phyloP scores from a whole-genome alignment of 2,329 filamentous ascomycete species.

The Rasamsonia emersonii region DNA sequence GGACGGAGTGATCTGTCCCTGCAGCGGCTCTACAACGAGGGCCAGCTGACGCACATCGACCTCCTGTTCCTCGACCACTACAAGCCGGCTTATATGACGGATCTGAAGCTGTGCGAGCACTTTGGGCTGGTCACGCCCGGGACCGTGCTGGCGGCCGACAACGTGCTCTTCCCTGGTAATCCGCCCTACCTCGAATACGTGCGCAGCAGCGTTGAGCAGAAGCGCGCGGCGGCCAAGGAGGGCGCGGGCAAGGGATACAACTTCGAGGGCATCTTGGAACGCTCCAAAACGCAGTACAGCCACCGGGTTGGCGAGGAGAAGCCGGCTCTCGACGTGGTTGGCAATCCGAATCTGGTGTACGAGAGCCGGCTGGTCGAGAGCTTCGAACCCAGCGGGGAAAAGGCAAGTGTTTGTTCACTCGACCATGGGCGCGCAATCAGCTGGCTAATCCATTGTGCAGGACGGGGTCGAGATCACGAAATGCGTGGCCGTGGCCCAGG shows the following conservation, averaged over 20 bases:
- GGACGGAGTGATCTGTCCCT: slow-evolving; percentile 59
- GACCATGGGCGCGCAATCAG: slow-evolving; percentile 7
- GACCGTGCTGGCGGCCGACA: slow-evolving; percentile 2
- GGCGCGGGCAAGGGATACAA: slow-evolving; percentile 12
- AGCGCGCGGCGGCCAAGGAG: slow-evolving; percentile 39
- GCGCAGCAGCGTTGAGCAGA: slow-evolving; percentile 54
- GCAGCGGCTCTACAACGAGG: slow-evolving; percentile 45
- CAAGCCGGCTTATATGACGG: slow-evolving; percentile 62
- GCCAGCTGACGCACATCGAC: slow-evolving; percentile 50
- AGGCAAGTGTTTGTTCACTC: slow-evolving; percentile 10
- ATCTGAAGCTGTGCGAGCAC: slow-evolving; percentile 66
- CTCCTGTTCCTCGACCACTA: slow-evolving; percentile 70
- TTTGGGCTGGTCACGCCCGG: slow-evolving; percentile 54
- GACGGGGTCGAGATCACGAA: slow-evolving; percentile 58
- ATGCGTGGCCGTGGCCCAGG: slow-evolving; percentile 45
- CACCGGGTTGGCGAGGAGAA: slow-evolving; percentile 14
- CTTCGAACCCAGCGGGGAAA: slow-evolving; percentile 4
- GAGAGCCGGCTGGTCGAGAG: slow-evolving; percentile 39
- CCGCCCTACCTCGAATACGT: slow-evolving; percentile 4
- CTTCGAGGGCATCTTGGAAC: slow-evolving; percentile 13
- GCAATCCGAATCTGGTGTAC: slow-evolving; percentile 59
- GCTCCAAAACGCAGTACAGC: slow-evolving; percentile 14
- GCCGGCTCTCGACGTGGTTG: slow-evolving; percentile 26
- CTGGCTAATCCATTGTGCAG: slow-evolving; percentile 32
- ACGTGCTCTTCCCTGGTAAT: slow-evolving; percentile 2